Conservation (phyloP, 75 land plant species). For the Sequoia sempervirens region DNA sequence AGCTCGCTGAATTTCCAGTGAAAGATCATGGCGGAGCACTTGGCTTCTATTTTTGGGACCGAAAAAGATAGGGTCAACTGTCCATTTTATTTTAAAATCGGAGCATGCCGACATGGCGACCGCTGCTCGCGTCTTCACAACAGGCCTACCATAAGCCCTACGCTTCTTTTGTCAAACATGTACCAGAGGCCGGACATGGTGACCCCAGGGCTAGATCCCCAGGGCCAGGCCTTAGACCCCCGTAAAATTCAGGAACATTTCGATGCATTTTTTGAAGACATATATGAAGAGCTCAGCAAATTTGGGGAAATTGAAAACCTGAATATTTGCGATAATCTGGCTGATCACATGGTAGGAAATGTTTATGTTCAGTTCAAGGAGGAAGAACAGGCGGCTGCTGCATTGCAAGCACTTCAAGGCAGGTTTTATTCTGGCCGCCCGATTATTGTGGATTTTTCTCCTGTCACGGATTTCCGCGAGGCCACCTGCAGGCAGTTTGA, state of each 20-base stretch:
- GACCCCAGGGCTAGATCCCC: constrained; percentile 66
- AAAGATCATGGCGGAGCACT: constrained; percentile 54
- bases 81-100: constrained; percentile 83
- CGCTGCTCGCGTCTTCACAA: constrained; percentile 84
- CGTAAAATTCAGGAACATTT: constrained; percentile 87
- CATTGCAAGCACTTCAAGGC: constrained; percentile 54
- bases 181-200: constrained; percentile 82
- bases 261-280: constrained; percentile 84
- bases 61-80: constrained; percentile 87
- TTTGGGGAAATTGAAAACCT: constrained; percentile 76
- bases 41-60: constrained; percentile 77
- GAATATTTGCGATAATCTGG: constrained; percentile 77
- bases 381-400: constrained; percentile 78
- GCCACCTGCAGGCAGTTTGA: constrained; percentile 82
- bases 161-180: constrained; percentile 78
- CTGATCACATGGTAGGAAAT: constrained; percentile 87
- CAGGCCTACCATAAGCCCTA: constrained; percentile 65
- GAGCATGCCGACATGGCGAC: constrained; percentile 83
- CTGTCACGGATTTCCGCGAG: constrained; percentile 85
- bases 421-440: constrained; percentile 77
- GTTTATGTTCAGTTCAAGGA: constrained; percentile 84
- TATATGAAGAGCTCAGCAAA: constrained; percentile 82
- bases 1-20: background rate
- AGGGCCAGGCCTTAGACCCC: constrained; percentile 67
- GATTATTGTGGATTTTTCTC: constrained; percentile 77